A percentile compares a stretch with the other conserved stretches of the same genome.
These are phyloP conservation scores for Crithidia bombi DNA, from an alignment of 208 protist species.

Conservation along the genomic window DNA sequence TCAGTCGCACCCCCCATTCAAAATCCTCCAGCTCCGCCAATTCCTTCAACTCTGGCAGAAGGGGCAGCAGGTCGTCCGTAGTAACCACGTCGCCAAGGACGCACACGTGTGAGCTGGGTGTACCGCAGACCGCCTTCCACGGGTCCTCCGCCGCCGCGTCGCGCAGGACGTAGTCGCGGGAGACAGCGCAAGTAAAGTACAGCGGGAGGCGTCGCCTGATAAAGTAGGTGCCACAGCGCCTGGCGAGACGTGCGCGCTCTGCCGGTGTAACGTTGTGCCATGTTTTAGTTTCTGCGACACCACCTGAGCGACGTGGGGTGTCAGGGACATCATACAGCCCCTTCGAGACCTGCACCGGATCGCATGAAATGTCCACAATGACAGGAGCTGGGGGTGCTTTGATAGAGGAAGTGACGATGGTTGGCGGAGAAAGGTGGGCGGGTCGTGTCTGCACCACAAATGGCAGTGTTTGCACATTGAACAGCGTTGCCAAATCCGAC, in stretches of 20 bases:
- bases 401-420: too few relatives aligned
- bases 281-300: background rate
- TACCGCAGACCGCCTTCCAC: conserved; percentile 42
- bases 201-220: conserved; percentile 49
- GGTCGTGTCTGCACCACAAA: conserved; percentile 64
- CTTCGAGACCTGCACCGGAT: conserved; percentile 17
- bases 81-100: conserved; percentile 44
- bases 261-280: conserved; percentile 39
- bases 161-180: conserved; percentile 45
- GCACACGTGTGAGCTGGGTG: conserved; percentile 44
- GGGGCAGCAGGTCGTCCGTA: conserved; percentile 15
- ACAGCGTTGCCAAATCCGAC: conserved; percentile 62
- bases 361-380: conserved; percentile 23
- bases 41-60: conserved; percentile 16
- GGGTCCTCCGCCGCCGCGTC: conserved; percentile 41
- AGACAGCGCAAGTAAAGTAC: conserved; percentile 59
- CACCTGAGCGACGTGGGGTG: conserved; percentile 16
- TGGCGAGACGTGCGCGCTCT: conserved; percentile 14
- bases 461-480: conserved; percentile 62
- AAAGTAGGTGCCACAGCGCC: conserved; percentile 42
- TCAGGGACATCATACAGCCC: conserved; percentile 18
- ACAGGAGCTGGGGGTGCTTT: background rate
- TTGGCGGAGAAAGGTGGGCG: conserved; percentile 2
- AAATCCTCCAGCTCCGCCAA: conserved; percentile 56
- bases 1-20: conserved; percentile 51